Conservation (phyloP, 306 rosid genomes). For the Heteromeles arbutifolia region DNA sequence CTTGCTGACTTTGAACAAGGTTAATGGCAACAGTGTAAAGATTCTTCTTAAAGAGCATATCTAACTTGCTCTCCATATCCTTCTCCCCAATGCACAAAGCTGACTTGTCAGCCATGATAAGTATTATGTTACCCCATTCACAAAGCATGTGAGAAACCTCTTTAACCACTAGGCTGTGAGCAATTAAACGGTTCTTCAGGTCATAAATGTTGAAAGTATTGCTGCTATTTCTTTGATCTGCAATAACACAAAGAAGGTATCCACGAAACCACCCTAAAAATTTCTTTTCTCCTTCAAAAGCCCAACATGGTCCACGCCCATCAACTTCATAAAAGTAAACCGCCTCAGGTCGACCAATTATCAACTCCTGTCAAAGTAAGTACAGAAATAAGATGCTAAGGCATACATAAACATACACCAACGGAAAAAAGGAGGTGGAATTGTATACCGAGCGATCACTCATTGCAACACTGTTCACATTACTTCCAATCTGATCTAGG, state of each 20-base stretch:
- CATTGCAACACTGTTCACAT: conserved; percentile 69
- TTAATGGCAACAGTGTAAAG: conserved; percentile 86
- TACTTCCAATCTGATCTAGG: conserved; percentile 90
- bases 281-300: conserved; percentile 96
- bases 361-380: conserved; percentile 50
- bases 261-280: conserved; percentile 97
- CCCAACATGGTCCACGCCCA: conserved; percentile 99
- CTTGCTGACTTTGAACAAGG: conserved; percentile 97
- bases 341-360: conserved; percentile 93
- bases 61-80: conserved; percentile 99
- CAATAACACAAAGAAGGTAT: conserved; percentile 88
- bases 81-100: conserved; percentile 92
- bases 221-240: conserved; percentile 75
- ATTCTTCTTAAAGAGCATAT: conserved; percentile 94
- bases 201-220: conserved; percentile 87
- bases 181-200: conserved; percentile 84
- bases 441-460: conserved; percentile 78
- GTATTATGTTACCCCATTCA: conserved; percentile 96
- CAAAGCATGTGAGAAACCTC: conserved; percentile 93
- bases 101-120: conserved; percentile 79
- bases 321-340: conserved; percentile 95
- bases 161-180: conserved; percentile 72
- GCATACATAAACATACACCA: not conserved
- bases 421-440: conserved; percentile 27
- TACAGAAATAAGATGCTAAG: not conserved